Conservation (phyloP, 1,284 basidiomycete species). For the Gomphus bonarii region DNA sequence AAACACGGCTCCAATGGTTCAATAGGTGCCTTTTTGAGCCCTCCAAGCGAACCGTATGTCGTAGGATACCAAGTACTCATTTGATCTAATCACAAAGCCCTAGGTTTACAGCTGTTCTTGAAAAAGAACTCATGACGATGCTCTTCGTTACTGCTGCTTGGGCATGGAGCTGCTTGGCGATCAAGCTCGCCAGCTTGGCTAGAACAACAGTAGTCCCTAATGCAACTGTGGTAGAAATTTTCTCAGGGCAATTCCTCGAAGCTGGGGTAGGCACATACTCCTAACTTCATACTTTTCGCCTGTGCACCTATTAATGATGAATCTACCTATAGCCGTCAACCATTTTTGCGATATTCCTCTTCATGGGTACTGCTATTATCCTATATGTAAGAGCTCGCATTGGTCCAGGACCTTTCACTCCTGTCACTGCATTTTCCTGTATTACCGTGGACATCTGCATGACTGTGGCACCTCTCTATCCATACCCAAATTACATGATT, state of each 20-base stretch:
- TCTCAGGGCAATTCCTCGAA: constrained; percentile 48
- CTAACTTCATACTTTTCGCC: neutral
- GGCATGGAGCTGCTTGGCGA: constrained; percentile 67
- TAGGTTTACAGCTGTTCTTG: constrained; percentile 35
- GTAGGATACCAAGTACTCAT: neutral
- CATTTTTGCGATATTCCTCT: constrained; percentile 57
- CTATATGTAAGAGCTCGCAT: constrained; percentile 55
- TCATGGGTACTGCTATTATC: constrained; percentile 48
- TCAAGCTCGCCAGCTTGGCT: constrained; percentile 51
- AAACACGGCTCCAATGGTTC: neutral
- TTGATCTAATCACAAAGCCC: neutral
- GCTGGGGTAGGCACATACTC: constrained; percentile 32
- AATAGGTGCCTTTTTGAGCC: constrained; percentile 53
- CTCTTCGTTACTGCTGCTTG: constrained; percentile 42
- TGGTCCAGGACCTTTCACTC: constrained; percentile 56
- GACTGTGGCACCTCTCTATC: constrained; percentile 51
- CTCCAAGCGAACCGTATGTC: constrained; percentile 59
- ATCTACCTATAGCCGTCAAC: constrained; percentile 37
- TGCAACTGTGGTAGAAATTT: constrained; percentile 28
- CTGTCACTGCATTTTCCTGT: constrained; percentile 48
- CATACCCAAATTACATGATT: constrained; percentile 54
- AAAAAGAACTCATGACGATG: constrained; percentile 58
- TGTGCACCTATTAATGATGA: constrained; percentile 2
- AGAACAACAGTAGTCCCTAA: constrained; percentile 35
- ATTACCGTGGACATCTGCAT: constrained; percentile 51